A percentile compares a stretch with the other conserved stretches of the same genome.
Evolutionary conservation across 306 rosid species (phyloP).

Genomic region (Castanospermum australe): DNA sequence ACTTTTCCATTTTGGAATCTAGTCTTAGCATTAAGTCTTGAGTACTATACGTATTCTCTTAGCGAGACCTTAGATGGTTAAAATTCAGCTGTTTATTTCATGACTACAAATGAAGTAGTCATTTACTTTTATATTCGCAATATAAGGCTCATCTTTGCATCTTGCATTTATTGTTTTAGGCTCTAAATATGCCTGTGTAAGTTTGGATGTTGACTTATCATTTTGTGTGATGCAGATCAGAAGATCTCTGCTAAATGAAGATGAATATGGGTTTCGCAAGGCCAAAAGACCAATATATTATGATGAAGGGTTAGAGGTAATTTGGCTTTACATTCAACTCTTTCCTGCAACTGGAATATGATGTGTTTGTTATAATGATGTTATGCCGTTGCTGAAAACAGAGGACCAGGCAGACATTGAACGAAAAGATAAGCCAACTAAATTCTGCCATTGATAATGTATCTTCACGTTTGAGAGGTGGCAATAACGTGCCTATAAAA

Average conservation of each 20-base stretch:
- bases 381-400: constrained; percentile 39
- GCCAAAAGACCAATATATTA: constrained; percentile 85
- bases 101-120: background rate
- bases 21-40: background rate
- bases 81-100: background rate
- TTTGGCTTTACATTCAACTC: constrained; percentile 2
- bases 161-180: background rate
- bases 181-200: background rate
- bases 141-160: background rate
- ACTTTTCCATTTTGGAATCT: background rate
- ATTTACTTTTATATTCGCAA: background rate
- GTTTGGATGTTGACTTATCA: constrained; percentile 24
- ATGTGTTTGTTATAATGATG: background rate
- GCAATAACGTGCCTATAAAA: constrained; percentile 66
- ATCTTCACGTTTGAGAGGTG: constrained; percentile 91
- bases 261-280: constrained; percentile 84
- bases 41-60: background rate
- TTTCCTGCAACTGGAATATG: background rate
- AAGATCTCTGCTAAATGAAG: constrained; percentile 77
- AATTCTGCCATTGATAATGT: constrained; percentile 95
- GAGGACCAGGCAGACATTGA: constrained; percentile 80
- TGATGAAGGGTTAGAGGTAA: constrained; percentile 94
- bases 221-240: constrained; percentile 64
- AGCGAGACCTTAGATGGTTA: background rate
- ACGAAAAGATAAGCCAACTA: constrained; percentile 83